A percentile compares a stretch with the other conserved stretches of the same genome.
phyloP scores from a whole-genome alignment of 257 asterid genomes.

The Solanum tarijense region DNA sequence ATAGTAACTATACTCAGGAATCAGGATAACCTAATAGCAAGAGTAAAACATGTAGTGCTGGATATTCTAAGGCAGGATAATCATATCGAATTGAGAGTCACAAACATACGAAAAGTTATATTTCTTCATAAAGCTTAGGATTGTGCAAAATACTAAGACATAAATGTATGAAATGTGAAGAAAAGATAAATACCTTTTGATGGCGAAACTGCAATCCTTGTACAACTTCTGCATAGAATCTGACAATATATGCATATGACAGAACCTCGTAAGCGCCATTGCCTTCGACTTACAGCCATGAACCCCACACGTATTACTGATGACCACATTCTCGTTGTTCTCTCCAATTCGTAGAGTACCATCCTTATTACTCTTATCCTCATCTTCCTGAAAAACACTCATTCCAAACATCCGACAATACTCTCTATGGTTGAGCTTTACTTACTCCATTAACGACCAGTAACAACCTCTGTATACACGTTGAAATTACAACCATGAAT shows the following conservation, averaged over 20 bases:
- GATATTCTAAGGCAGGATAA: too few relatives aligned
- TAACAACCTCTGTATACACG: conserved; percentile 57
- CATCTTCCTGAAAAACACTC: conserved; percentile 53
- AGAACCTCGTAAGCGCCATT: conserved; percentile 43
- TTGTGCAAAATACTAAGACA: background rate
- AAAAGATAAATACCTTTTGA: conserved; percentile 44
- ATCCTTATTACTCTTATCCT: conserved; percentile 26
- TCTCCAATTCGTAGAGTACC: conserved; percentile 8
- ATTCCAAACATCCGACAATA: conserved; percentile 65
- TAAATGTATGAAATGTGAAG: background rate
- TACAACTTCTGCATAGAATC: conserved; percentile 72
- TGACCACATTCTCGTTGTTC: background rate
- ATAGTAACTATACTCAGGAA: too few relatives aligned
- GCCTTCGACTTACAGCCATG: conserved; percentile 43
- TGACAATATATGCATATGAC: conserved; percentile 59
- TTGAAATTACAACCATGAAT: conserved; percentile 11
- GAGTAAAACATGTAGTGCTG: too few relatives aligned
- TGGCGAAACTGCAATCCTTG: conserved; percentile 55
- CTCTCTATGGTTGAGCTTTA: conserved; percentile 40
- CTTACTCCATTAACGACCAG: conserved; percentile 79
- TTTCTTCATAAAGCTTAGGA: background rate
- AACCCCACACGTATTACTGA: conserved; percentile 24
- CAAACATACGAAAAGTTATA: background rate
- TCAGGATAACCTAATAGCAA: too few relatives aligned
- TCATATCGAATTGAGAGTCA: background rate